phyloP scores from a whole-genome alignment of 2,329 filamentous ascomycete genomes.

The Botrytis elliptica region DNA sequence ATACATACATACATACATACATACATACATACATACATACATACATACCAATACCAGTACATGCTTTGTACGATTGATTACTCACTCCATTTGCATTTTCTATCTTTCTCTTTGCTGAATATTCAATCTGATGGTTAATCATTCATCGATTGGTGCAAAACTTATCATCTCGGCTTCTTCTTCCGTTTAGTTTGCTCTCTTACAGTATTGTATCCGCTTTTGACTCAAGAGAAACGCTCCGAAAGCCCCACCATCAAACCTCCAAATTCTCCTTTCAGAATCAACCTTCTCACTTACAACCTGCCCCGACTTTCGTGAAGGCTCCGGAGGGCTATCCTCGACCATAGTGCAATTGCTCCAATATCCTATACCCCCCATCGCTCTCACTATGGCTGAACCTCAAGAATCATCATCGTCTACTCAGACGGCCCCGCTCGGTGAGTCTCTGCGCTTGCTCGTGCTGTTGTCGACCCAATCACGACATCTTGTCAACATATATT shows the following conservation, averaged over 20 bases:
- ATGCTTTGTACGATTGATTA: background rate
- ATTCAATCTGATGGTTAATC: background rate
- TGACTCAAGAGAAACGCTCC: conserved; percentile 20
- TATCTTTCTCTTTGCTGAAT: background rate
- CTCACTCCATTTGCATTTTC: background rate
- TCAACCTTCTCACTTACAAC: conserved; percentile 17
- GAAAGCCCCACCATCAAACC: conserved; percentile 25
- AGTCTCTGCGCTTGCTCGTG: conserved; percentile 30
- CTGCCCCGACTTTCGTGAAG: conserved; percentile 20
- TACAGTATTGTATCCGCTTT: conserved; percentile 15
- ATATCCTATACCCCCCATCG: background rate
- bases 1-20: too few species aligned
- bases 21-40: too few species aligned
- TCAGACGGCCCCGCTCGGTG: conserved; percentile 30
- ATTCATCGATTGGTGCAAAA: conserved; percentile 11
- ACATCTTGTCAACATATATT: conserved; percentile 7
- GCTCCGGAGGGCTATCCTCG: conserved; percentile 22
- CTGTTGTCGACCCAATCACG: conserved; percentile 23
- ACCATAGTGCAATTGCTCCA: conserved; percentile 19
- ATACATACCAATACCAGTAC: background rate
- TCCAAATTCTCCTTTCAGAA: conserved; percentile 24
- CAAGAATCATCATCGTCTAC: conserved; percentile 23
- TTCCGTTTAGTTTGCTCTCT: conserved; percentile 9
- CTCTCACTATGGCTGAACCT: conserved; percentile 28
- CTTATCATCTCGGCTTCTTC: conserved; percentile 17